Evolutionary conservation across 306 rosid genomes (phyloP).

Genomic region (Cicer yamashitae): DNA sequence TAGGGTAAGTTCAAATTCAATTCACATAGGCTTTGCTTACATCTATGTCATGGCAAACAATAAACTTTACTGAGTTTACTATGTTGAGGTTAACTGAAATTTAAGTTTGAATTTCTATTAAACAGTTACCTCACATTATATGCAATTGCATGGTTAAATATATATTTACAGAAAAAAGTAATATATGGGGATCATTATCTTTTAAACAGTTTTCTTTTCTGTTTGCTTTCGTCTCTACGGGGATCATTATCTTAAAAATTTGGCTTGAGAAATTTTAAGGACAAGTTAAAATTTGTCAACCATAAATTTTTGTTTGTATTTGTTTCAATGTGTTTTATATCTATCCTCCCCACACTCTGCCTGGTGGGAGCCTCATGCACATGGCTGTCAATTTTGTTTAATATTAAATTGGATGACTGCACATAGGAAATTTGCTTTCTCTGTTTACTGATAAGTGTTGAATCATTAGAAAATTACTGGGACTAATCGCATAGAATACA

Average conservation of each 20-base stretch:
- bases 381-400: neutral
- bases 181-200: too few relatives aligned
- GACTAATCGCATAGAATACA: neutral
- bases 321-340: conserved; percentile 20
- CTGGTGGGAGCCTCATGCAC: neutral
- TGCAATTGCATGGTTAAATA: neutral
- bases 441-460: neutral
- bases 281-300: neutral
- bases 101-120: conserved; percentile 14
- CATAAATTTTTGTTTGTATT: conserved; percentile 27
- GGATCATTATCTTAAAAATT: conserved; percentile 20
- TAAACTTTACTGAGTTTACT: conserved; percentile 15
- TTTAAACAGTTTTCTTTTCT: neutral
- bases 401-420: conserved; percentile 9
- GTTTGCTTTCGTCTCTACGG: neutral
- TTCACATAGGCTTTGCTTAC: conserved; percentile 7
- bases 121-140: conserved; percentile 21
- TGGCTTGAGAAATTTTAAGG: neutral
- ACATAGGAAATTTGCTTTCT: neutral
- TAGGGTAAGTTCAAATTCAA: conserved; percentile 64
- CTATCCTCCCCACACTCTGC: neutral
- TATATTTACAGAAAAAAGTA: too few relatives aligned
- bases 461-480: conserved; percentile 7
- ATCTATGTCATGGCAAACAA: conserved; percentile 22
- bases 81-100: conserved; percentile 29